These are phyloP conservation scores for Plenodomus biglobosus DNA, from an alignment of 2,329 filamentous ascomycete species.

Conservation along the genomic window DNA sequence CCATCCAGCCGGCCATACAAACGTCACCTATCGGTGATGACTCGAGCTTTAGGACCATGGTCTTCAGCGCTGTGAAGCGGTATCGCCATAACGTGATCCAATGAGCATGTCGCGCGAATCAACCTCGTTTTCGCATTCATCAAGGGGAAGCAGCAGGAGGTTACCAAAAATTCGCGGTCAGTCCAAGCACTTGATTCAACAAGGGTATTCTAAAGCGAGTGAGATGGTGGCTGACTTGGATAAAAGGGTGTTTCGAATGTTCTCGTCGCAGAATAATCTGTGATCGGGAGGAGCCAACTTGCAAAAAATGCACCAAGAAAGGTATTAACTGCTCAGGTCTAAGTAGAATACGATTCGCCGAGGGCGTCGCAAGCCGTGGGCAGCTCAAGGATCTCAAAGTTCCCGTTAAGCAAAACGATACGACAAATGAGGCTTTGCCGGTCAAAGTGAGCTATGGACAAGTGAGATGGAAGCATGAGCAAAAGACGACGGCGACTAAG, in stretches of 20 bases:
- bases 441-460: neutral
- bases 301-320: conserved; percentile 45
- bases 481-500: neutral
- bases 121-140: neutral
- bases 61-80: neutral
- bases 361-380: conserved; percentile 26
- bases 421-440: neutral
- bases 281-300: conserved; percentile 46
- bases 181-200: neutral
- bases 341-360: conserved; percentile 44
- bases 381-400: conserved; percentile 19
- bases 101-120: neutral
- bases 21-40: neutral
- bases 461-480: conserved; percentile 2
- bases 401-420: conserved; percentile 5
- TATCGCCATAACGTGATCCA: neutral
- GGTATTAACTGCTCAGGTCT: conserved; percentile 46
- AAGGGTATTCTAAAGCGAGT: neutral
- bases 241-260: conserved; percentile 45
- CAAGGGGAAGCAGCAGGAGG: neutral
- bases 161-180: neutral
- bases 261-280: conserved; percentile 44
- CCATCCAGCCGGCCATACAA: neutral
- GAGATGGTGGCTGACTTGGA: neutral
- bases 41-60: neutral